These are phyloP conservation scores for Phalaenopsis equestris DNA, from an alignment of 106 monocot genomes.

Conservation along the genomic window DNA sequence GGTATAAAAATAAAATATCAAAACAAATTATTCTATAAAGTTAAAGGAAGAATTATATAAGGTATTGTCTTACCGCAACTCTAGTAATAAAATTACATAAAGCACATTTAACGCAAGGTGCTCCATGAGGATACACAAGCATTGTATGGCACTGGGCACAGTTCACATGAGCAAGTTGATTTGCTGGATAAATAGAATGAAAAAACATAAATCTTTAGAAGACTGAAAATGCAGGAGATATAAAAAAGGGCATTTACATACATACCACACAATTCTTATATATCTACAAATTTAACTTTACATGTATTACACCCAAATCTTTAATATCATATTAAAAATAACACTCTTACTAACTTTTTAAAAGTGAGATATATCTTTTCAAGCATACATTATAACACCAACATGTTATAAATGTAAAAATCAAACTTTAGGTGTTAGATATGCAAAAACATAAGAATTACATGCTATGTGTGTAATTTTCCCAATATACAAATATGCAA, in stretches of 20 bases:
- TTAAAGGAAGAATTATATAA: background rate
- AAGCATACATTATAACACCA: too few relatives aligned
- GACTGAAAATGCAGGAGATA: background rate
- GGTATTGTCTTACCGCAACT: conserved; percentile 27
- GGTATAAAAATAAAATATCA: conserved; percentile 2
- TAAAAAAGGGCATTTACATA: too few relatives aligned
- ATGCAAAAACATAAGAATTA: too few relatives aligned
- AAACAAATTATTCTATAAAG: background rate
- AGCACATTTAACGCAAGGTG: conserved; percentile 56
- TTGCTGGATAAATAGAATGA: conserved; percentile 21
- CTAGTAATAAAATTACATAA: conserved; percentile 55
- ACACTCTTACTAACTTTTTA: too few relatives aligned
- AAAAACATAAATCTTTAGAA: background rate
- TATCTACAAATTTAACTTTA: too few relatives aligned
- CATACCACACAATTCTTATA: too few relatives aligned
- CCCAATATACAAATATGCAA: background rate
- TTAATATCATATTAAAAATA: too few relatives aligned
- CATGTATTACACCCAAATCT: too few relatives aligned
- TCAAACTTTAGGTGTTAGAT: too few relatives aligned
- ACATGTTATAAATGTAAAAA: too few relatives aligned
- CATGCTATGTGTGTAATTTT: too few relatives aligned
- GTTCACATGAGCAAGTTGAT: conserved; percentile 54
- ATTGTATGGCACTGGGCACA: conserved; percentile 51
- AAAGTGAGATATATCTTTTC: too few relatives aligned
- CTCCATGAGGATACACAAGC: conserved; percentile 58